Evolutionary conservation across 352 stramenopile genomes (phyloP).

Genomic region (Globisporangium lucens): DNA sequence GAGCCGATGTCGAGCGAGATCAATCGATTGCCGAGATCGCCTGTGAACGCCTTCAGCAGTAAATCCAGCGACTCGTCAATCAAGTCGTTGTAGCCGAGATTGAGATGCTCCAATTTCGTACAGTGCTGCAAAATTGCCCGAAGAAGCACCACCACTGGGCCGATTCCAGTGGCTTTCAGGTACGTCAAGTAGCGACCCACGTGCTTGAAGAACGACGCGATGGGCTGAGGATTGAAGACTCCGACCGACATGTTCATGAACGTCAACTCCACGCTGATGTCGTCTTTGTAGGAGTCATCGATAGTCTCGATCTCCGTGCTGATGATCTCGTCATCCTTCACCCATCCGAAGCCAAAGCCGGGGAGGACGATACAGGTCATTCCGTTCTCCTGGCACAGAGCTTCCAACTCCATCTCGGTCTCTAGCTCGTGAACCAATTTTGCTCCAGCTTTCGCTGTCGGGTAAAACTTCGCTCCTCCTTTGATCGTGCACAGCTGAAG

Average conservation of each 20-base stretch:
- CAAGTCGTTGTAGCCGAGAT: no score
- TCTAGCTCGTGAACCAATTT: neutral
- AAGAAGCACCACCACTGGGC: no score
- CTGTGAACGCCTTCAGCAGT: no score
- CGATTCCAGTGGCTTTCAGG: neutral
- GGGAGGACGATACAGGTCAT: conserved; percentile 3
- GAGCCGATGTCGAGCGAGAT: no score
- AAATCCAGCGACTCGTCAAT: no score
- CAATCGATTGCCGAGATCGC: no score
- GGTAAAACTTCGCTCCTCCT: neutral
- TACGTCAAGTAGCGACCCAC: neutral
- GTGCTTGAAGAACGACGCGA: neutral
- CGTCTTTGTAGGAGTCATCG: neutral
- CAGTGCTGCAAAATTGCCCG: neutral
- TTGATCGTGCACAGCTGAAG: conserved; percentile 1
- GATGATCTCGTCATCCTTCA: neutral
- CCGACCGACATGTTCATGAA: neutral
- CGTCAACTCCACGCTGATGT: neutral
- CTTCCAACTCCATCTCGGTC: conserved; percentile 1
- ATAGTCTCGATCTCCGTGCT: neutral
- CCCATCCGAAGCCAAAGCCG: conserved; percentile 1
- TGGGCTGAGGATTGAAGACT: neutral
- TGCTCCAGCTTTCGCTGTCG: neutral
- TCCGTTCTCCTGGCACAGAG: neutral
- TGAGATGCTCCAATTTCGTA: neutral